phyloP scores from a whole-genome alignment of 371 early-diverging fungal species.

The Haplosporangium sp. region DNA sequence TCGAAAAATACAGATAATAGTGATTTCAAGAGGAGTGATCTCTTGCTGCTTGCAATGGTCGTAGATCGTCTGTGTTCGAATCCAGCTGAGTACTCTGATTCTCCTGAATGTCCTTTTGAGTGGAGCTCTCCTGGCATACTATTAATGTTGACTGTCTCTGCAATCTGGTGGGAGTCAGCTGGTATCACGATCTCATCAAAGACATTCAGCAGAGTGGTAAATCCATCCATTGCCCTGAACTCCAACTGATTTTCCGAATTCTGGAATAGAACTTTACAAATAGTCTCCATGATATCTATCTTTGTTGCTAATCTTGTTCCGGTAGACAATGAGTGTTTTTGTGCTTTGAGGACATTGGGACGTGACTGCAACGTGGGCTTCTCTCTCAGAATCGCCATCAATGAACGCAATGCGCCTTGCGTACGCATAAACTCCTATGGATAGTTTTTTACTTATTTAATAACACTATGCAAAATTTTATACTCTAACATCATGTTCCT shows the following conservation, averaged over 20 bases:
- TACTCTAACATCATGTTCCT: background rate
- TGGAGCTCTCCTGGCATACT: background rate
- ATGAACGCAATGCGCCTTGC: conserved; percentile 53
- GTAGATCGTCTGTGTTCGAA: background rate
- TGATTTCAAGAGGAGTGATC: conserved; percentile 43
- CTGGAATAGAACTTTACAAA: conserved; percentile 56
- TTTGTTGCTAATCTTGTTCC: conserved; percentile 50
- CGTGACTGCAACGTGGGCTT: conserved; percentile 12
- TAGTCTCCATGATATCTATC: conserved; percentile 58
- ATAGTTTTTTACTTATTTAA: background rate
- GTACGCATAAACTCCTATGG: conserved; percentile 56
- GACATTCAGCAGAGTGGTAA: conserved; percentile 45
- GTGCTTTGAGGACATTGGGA: conserved; percentile 10
- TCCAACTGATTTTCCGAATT: conserved; percentile 55
- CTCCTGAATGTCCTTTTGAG: conserved; percentile 5
- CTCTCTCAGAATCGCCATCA: conserved; percentile 51
- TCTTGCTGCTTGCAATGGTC: conserved; percentile 12
- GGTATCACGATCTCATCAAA: conserved; percentile 55
- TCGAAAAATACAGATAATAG: conserved; percentile 53
- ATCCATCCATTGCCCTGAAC: conserved; percentile 56
- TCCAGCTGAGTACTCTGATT: background rate
- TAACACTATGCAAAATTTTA: background rate
- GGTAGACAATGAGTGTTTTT: conserved; percentile 23
- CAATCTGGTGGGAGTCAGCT: background rate
- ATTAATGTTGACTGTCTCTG: background rate